These are phyloP conservation scores for Eimeria maxima DNA, from an alignment of 169 alveolate genomes.

Conservation along the genomic window DNA sequence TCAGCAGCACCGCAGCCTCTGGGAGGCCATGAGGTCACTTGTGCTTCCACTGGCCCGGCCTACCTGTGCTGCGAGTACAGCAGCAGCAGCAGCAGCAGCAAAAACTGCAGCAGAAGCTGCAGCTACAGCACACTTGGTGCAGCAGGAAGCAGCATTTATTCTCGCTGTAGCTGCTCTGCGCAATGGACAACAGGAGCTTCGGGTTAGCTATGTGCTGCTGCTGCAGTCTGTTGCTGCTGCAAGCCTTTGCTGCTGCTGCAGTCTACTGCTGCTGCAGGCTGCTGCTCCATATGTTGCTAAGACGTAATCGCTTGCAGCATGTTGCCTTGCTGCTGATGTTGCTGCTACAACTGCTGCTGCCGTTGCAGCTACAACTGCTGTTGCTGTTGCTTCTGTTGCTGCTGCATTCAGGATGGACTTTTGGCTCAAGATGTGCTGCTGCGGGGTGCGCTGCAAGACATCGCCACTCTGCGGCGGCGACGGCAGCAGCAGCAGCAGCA, in stretches of 20 bases:
- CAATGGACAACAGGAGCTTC: not conserved
- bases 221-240: not conserved
- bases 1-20: slow-evolving; percentile 5
- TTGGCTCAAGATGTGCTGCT: not conserved
- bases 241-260: not conserved
- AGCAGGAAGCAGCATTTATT: slow-evolving; percentile 17
- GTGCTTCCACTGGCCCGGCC: not conserved
- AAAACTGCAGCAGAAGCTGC: not conserved
- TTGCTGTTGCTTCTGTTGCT: not conserved
- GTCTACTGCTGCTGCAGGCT: not conserved
- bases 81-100: not conserved
- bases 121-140: not conserved
- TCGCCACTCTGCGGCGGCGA: not conserved
- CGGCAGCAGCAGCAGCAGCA: slow-evolving; percentile 24
- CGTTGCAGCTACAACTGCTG: not conserved
- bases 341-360: too few species aligned
- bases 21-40: not conserved
- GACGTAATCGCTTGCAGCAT: not conserved
- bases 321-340: too few species aligned
- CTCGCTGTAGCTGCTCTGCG: slow-evolving; percentile 6
- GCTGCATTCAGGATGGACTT: not conserved
- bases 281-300: not conserved
- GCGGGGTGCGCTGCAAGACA: not conserved
- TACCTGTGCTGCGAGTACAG: not conserved
- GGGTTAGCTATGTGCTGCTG: not conserved